A percentile compares a stretch with the other conserved stretches of the same genome.
These are phyloP conservation scores for Eucalyptus curtisii DNA, from an alignment of 345 rosid species.

Conservation along the genomic window DNA sequence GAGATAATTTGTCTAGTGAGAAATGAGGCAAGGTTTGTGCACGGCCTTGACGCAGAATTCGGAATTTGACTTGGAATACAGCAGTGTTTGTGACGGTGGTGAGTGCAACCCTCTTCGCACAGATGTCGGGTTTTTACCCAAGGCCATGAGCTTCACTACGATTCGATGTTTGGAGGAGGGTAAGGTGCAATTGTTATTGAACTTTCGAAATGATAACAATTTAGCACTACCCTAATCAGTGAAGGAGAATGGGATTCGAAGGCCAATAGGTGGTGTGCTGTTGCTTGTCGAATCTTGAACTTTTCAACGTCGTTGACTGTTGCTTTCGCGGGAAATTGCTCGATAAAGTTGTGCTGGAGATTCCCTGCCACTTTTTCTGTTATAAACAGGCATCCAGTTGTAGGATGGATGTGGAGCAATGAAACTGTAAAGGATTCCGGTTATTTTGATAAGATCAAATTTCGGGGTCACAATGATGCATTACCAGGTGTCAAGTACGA, in stretches of 20 bases:
- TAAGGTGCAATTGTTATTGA: slow-evolving; percentile 32
- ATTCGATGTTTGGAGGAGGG: slow-evolving; percentile 25
- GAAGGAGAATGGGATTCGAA: slow-evolving; percentile 76
- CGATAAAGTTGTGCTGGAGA: slow-evolving; percentile 47
- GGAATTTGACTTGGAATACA: slow-evolving; percentile 30
- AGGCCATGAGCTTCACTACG: slow-evolving; percentile 22
- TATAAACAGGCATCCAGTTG: slow-evolving; percentile 19
- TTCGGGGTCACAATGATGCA: slow-evolving; percentile 19
- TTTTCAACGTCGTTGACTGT: slow-evolving; percentile 21
- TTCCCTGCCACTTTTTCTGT: slow-evolving; percentile 41
- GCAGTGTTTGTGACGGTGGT: slow-evolving; percentile 21
- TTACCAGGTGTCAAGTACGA: slow-evolving; percentile 29
- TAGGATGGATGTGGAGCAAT: slow-evolving; percentile 57
- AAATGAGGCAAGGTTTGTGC: slow-evolving; percentile 22
- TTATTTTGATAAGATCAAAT: slow-evolving; percentile 30
- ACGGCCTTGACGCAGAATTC: slow-evolving; percentile 12
- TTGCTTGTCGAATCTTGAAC: slow-evolving; percentile 58
- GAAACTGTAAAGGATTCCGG: slow-evolving; percentile 24
- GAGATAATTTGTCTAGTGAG: slow-evolving; percentile 16
- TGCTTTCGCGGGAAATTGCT: slow-evolving; percentile 58
- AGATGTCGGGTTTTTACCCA: slow-evolving; percentile 11
- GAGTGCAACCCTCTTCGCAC: slow-evolving; percentile 35
- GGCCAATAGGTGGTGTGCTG: slow-evolving; percentile 42
- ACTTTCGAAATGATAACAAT: slow-evolving; percentile 16
- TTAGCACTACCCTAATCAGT: slow-evolving; percentile 39